Percentiles rank a stretch among this genome's conserved stretches.
phyloP scores from a whole-genome alignment of 805 yeast genomes.

The Candida chilensis region DNA sequence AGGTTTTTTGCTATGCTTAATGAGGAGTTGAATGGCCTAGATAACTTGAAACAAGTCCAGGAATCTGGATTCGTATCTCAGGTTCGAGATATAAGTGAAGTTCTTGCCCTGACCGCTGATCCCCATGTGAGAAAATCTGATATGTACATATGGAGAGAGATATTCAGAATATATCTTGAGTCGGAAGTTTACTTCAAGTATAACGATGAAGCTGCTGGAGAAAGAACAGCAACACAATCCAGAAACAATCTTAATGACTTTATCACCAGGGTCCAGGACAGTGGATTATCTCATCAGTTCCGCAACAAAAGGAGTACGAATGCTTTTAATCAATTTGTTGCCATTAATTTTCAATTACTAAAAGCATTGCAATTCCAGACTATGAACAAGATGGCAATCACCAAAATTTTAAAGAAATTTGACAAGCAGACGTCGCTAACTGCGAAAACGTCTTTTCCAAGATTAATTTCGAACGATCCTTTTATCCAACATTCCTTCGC shows the following conservation, averaged over 20 bases:
- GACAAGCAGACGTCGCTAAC: slow-evolving; percentile 61
- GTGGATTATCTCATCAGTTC: slow-evolving; percentile 28
- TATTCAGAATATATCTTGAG: slow-evolving; percentile 58
- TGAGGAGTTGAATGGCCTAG: slow-evolving; percentile 41
- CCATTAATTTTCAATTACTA: slow-evolving; percentile 44
- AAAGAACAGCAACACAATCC: slow-evolving; percentile 35
- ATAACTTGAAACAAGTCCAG: slow-evolving; percentile 28
- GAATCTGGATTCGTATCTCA: slow-evolving; percentile 30
- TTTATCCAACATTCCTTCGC: slow-evolving; percentile 41
- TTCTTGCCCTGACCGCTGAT: slow-evolving; percentile 24
- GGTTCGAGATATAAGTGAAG: slow-evolving; percentile 30
- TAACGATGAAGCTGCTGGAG: slow-evolving; percentile 35
- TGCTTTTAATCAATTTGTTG: slow-evolving; percentile 41
- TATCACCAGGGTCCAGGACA: slow-evolving; percentile 24
- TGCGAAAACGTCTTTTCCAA: slow-evolving; percentile 36
- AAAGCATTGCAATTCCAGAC: slow-evolving; percentile 52
- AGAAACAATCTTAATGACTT: slow-evolving; percentile 32
- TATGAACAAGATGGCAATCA: slow-evolving; percentile 53
- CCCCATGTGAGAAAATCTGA: slow-evolving; percentile 40
- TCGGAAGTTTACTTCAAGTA: slow-evolving; percentile 54
- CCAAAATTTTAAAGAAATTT: slow-evolving; percentile 65
- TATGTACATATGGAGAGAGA: slow-evolving; percentile 60
- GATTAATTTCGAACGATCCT: slow-evolving; percentile 28
- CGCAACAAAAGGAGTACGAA: slow-evolving; percentile 31
- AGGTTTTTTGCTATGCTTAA: slow-evolving; percentile 51